These are phyloP conservation scores for Auxenochlorella pyrenoidosa DNA, from an alignment of 139 green algal species.

Conservation along the genomic window DNA sequence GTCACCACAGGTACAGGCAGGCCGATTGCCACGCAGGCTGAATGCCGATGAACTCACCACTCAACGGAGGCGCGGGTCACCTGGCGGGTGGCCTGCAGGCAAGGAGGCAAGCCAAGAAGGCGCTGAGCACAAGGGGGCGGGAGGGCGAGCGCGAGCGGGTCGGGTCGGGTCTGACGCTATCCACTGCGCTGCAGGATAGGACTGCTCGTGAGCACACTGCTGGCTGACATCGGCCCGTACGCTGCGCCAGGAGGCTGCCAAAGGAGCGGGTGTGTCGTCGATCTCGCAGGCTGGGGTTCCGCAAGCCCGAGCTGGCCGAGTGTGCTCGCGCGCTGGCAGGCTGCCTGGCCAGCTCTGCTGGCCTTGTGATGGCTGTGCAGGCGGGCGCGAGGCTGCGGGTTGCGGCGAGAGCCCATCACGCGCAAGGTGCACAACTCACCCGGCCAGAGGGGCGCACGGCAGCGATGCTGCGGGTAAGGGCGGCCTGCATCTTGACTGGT, in stretches of 20 bases:
- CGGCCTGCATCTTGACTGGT: constrained; percentile 21
- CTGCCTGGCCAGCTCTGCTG: neutral
- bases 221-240: neutral
- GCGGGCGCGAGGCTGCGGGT: neutral
- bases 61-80: constrained; percentile 54
- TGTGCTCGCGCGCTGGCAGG: neutral
- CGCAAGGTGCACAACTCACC: neutral
- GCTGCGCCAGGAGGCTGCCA: neutral
- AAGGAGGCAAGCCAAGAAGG: neutral
- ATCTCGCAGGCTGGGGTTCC: too few species aligned
- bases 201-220: too few species aligned
- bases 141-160: neutral
- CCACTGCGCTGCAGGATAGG: neutral
- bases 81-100: constrained; percentile 60
- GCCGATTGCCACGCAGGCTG: too few species aligned
- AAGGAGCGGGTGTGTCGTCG: neutral
- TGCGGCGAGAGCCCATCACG: neutral
- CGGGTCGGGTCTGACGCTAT: neutral
- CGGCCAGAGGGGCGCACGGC: constrained; percentile 24
- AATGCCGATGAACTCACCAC: constrained; percentile 48
- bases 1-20: too few species aligned
- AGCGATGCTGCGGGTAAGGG: constrained; percentile 8
- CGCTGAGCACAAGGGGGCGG: neutral
- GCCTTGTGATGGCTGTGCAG: neutral
- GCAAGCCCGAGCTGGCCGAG: neutral